Base-by-base conservation (phyloP, 768 basidiomycete species). In the Mycena galopus region DNA sequence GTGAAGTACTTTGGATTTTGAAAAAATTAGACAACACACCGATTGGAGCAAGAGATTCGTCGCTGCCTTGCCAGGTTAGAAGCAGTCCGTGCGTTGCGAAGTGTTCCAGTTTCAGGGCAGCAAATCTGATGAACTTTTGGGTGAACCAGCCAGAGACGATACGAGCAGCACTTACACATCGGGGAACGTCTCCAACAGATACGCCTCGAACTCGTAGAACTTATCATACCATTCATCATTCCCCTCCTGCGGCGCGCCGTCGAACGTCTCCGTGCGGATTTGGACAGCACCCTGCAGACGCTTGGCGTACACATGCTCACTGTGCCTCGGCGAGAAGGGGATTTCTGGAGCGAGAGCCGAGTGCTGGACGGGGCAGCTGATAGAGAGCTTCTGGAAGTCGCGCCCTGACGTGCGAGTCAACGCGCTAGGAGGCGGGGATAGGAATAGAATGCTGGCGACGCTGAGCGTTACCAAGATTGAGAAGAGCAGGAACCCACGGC, bases 81-180 rank as follows among this genome's bases (percentile, higher is more conserved):
- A 92, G 80, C 19, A 91, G 80, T 0, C 86, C 90, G 56, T 87
- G 90, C 0, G 87, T 89, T 69, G 90, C 89, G 65, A 92, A 86
- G 69, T 86, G 84, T 2, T 72, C 65, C 23, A 72, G 57, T 33
- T 64, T 63, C 2, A 74, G 39, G 0, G 60, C 23, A 10, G 32
- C 50, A 42, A 67, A 71, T 32, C 68, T 74, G 50, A 42, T 19
- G n/a, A 23, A 10, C 19, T 8, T 19, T 30, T 17, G n/a, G 1
- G 33, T 21, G 8, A 23, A 6, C 33, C 0, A 35, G 0, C 2
- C 11, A 4, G 17, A 44, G 42, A 35, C 21, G 21, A 23, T 23
- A 44, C 17, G 17, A 16, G 17, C 35, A 4, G 12, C 6, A 83
- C 86, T 60, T 77, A 90, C 88, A 88, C 81, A 14, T 85, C 76